Conservation (phyloP, 805 yeast species). For the Myxozyma sirexii region DNA sequence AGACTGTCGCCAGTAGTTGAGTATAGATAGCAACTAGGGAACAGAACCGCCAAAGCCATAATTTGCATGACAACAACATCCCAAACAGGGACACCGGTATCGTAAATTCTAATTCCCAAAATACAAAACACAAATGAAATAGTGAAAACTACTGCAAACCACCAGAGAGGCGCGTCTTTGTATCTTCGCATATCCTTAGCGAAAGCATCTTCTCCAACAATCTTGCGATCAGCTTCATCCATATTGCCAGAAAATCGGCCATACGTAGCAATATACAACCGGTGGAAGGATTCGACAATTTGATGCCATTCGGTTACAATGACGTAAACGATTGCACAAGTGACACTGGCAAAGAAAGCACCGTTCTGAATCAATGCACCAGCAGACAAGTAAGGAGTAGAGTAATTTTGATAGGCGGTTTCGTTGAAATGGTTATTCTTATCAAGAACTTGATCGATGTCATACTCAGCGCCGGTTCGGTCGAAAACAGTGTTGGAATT, state of each 20-base stretch:
- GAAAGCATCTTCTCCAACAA: conserved; percentile 34
- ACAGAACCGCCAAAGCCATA: conserved; percentile 45
- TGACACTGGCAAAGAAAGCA: conserved; percentile 53
- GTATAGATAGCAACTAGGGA: conserved; percentile 63
- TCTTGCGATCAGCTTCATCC: conserved; percentile 44
- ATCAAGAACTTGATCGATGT: conserved; percentile 53
- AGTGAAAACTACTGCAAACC: conserved; percentile 44
- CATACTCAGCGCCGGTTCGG: conserved; percentile 43
- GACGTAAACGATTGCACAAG: conserved; percentile 55
- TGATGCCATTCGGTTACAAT: conserved; percentile 45
- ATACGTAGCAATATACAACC: conserved; percentile 49
- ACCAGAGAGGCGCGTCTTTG: conserved; percentile 59
- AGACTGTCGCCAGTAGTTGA: conserved; percentile 64
- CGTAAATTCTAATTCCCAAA: conserved; percentile 47
- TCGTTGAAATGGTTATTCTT: conserved; percentile 49
- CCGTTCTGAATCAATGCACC: conserved; percentile 49
- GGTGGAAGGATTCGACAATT: conserved; percentile 26
- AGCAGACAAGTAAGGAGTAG: conserved; percentile 59
- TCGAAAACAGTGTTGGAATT: conserved; percentile 50
- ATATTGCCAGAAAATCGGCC: conserved; percentile 8
- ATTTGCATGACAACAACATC: conserved; percentile 58
- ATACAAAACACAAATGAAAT: conserved; percentile 42
- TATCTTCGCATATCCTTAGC: conserved; percentile 58
- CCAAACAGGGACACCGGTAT: conserved; percentile 61
- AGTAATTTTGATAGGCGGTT: conserved; percentile 55